Evolutionary conservation across 306 rosid species (phyloP), one percentile per base, ranked within the genome.

Genomic region (Begonia loranthoides): DNA sequence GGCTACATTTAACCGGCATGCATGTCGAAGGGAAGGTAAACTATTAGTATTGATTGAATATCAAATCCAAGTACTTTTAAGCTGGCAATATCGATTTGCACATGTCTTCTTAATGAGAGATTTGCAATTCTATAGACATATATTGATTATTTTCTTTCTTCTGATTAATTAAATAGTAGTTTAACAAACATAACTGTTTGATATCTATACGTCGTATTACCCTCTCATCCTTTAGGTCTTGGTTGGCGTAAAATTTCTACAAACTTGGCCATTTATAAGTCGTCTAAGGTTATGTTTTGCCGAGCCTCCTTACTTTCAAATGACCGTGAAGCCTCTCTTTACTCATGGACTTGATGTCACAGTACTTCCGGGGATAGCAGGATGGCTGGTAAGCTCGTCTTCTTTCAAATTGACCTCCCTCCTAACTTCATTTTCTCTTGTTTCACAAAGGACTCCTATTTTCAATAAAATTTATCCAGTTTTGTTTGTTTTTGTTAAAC

Each of bases 11-110:
- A 41, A 92, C 99, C 0, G 99, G 96, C 50, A 79, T 92, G 99
- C 99, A 92, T 67, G 61, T 87, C 54, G 99, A 92, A 79, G 99
- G 99, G 64, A 92, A 87, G 94, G 99, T 92, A 70, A 45, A 10
- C 50, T 12, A n/a, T n/a, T 10, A 43, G 1, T 16, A 49, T 13
- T 5, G 36, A 28, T 28, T 8, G 3, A 28, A 28, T 28, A 4
- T 28, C 36, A 28, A 28, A 28, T 4, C 3, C 28, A 22, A 22
- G 28, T 22, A 22, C 28, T n/a, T n/a, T n/a, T n/a, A n/a, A n/a
- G n/a, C n/a, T n/a, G n/a, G n/a, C n/a, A n/a, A n/a, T n/a, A n/a
- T n/a, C n/a, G n/a, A n/a, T n/a, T n/a, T n/a, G n/a, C n/a, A n/a
- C n/a, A n/a, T n/a, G n/a, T n/a, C n/a, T n/a, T n/a, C n/a, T n/a